Evolutionary conservation across 768 basidiomycete species (phyloP).

Genomic region (Lentinula boryana): DNA sequence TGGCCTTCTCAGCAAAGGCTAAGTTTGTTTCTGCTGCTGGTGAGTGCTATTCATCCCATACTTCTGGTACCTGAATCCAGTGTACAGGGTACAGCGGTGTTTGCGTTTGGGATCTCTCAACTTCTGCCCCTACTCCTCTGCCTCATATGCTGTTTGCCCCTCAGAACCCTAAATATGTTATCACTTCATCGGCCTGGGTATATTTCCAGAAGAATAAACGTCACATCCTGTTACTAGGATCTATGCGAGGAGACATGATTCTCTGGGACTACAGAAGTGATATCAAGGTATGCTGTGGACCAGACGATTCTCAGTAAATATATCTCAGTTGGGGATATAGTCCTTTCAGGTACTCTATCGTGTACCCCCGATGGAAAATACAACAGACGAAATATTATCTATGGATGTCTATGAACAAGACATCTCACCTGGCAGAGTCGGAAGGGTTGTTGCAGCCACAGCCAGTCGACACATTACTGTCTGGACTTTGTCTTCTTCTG

Average conservation of each 20-base stretch:
- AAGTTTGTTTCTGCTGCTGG: neutral
- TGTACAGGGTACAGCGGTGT: slow-evolving; percentile 1
- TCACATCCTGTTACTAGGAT: neutral
- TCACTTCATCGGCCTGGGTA: neutral
- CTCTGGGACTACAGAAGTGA: neutral
- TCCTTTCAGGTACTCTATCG: neutral
- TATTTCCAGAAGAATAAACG: neutral
- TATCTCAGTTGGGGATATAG: neutral
- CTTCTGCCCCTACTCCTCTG: neutral
- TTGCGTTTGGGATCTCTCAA: neutral
- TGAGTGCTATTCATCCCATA: neutral
- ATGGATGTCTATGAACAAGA: neutral
- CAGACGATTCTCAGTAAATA: neutral
- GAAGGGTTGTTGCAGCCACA: neutral
- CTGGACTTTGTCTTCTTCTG: neutral
- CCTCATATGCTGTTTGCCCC: neutral
- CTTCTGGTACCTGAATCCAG: neutral
- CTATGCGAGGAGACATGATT: neutral
- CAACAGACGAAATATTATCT: neutral
- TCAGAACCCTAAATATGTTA: neutral
- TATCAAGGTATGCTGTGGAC: neutral
- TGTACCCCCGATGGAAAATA: neutral
- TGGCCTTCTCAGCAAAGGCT: neutral
- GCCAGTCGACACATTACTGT: neutral
- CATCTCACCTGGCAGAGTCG: neutral